Evolutionary conservation across 2,329 filamentous ascomycete species (phyloP).

Genomic region (Trichoderma polysporum): DNA sequence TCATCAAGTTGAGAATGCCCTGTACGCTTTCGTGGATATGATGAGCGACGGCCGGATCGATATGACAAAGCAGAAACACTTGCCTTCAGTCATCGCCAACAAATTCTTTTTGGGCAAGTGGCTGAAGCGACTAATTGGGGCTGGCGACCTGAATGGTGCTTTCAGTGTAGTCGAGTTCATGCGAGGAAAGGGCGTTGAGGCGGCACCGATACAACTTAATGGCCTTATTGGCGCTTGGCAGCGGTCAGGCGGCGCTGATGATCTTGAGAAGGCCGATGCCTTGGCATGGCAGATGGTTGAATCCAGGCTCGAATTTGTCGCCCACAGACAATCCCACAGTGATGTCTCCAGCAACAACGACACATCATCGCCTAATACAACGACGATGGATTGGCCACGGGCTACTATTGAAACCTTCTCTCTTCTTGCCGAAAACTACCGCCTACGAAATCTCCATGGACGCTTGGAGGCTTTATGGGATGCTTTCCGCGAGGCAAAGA

Average conservation of each 20-base stretch:
- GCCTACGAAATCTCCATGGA: conserved; percentile 56
- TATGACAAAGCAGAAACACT: conserved; percentile 42
- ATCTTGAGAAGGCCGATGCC: conserved; percentile 62
- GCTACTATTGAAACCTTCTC: conserved; percentile 78
- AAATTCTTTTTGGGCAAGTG: conserved; percentile 85
- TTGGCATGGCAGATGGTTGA: conserved; percentile 78
- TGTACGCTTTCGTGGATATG: conserved; percentile 85
- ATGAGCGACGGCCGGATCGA: conserved; percentile 64
- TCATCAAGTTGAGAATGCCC: conserved; percentile 63
- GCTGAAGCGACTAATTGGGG: conserved; percentile 79
- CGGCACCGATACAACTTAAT: conserved; percentile 76
- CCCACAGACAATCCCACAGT: conserved; percentile 38
- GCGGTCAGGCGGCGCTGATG: conserved; percentile 55
- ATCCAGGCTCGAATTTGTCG: conserved; percentile 63
- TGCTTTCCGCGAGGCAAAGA: conserved; percentile 61
- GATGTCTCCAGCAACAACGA: not conserved
- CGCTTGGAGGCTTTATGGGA: conserved; percentile 61
- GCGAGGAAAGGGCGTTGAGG: conserved; percentile 64
- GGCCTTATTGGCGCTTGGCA: conserved; percentile 79
- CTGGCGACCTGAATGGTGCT: conserved; percentile 69
- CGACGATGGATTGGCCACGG: conserved; percentile 38
- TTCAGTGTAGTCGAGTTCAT: conserved; percentile 73
- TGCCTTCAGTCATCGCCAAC: conserved; percentile 59
- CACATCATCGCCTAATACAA: not conserved
- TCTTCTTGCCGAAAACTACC: conserved; percentile 71